These are phyloP conservation scores for Xylaria sp. DNA, from an alignment of 495 filamentous ascomycete species.

Conservation along the genomic window DNA sequence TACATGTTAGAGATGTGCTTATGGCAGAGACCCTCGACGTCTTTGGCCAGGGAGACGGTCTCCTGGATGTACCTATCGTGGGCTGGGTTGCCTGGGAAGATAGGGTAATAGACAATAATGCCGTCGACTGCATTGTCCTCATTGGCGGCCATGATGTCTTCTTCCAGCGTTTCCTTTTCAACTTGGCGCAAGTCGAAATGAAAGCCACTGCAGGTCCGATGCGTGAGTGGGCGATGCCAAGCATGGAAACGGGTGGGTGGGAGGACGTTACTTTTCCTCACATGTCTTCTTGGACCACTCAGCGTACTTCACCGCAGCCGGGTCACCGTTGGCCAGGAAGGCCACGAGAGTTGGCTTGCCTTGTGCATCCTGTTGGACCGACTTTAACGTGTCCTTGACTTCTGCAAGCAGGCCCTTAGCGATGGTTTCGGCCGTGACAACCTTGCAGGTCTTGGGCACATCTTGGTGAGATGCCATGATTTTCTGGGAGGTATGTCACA, in stretches of 20 bases:
- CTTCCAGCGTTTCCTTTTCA: conserved; percentile 85
- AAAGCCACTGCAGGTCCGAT: conserved; percentile 72
- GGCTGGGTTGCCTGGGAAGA: conserved; percentile 74
- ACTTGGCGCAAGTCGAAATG: conserved; percentile 82
- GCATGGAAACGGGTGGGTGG: conserved; percentile 25
- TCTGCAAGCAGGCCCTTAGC: conserved; percentile 80
- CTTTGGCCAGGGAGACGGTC: conserved; percentile 86
- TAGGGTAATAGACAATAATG: conserved; percentile 98
- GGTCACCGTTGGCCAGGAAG: conserved; percentile 90
- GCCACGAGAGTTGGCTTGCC: conserved; percentile 80
- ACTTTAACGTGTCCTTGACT: conserved; percentile 73
- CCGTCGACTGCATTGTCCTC: conserved; percentile 78
- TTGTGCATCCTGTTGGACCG: conserved; percentile 57
- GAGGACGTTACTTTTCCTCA: conserved; percentile 79
- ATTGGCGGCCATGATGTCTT: conserved; percentile 83
- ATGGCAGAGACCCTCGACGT: conserved; percentile 95
- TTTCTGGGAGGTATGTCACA: conserved; percentile 7
- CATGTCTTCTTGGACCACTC: conserved; percentile 98
- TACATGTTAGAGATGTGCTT: conserved; percentile 99
- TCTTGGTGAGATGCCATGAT: conserved; percentile 49
- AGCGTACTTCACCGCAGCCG: conserved; percentile 89
- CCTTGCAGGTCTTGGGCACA: conserved; percentile 79
- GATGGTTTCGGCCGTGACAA: conserved; percentile 83
- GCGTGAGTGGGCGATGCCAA: conserved; percentile 24
- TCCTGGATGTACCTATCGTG: conserved; percentile 96